Percentiles rank a stretch among this genome's conserved stretches.
Conservation (phyloP, 768 basidiomycete species). For the Mycena amicta region DNA sequence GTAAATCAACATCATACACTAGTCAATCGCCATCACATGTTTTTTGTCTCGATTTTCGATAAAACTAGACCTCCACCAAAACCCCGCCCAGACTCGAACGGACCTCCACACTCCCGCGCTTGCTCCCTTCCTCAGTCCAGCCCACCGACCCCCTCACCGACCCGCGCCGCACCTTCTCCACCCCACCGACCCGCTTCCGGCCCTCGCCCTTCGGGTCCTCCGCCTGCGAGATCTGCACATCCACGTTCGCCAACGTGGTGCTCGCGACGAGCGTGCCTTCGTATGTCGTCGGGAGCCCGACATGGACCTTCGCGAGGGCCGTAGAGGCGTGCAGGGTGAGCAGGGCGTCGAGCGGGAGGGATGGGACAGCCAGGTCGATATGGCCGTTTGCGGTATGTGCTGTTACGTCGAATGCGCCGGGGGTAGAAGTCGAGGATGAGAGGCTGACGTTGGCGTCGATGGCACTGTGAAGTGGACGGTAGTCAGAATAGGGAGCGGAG, state of each 20-base stretch:
- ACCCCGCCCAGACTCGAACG: background rate
- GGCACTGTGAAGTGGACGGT: background rate
- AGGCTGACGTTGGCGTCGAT: conserved; percentile 12
- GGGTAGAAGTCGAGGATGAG: background rate
- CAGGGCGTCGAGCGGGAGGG: background rate
- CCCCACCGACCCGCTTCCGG: conserved; percentile 1
- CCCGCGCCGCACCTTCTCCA: background rate
- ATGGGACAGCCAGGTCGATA: conserved; percentile 1
- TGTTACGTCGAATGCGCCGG: conserved; percentile 2
- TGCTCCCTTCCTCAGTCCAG: conserved; percentile 13
- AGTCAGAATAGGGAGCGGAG: background rate
- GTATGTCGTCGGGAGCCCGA: conserved; percentile 6
- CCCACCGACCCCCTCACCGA: background rate
- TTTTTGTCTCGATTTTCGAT: too few species aligned
- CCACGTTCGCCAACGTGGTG: background rate
- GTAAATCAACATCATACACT: too few species aligned
- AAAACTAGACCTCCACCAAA: background rate
- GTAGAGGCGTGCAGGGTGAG: conserved; percentile 8
- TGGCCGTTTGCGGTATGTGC: conserved; percentile 10
- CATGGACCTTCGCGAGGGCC: background rate
- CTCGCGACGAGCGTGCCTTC: conserved; percentile 8
- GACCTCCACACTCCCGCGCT: conserved; percentile 1
- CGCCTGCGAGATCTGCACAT: background rate
- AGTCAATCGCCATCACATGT: too few species aligned
- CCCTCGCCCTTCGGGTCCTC: conserved; percentile 14